phyloP scores from a whole-genome alignment of 208 protist species.

The Naegleria lovaniensis region DNA sequence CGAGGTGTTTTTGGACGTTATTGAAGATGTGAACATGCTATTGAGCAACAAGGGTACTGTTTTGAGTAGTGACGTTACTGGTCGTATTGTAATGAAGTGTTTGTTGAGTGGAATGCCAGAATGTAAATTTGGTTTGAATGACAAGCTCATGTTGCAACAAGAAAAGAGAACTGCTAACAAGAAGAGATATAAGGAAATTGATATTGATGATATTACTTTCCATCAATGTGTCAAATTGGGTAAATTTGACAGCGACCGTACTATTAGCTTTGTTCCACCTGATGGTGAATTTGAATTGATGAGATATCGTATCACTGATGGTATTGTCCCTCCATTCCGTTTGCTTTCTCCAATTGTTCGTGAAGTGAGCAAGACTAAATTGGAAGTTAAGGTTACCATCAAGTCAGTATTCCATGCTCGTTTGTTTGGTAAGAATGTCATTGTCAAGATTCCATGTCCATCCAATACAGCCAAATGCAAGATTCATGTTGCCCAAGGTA shows the following conservation, averaged over 20 bases:
- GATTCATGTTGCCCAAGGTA: slow-evolving; percentile 66
- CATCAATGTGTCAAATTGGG: slow-evolving; percentile 94
- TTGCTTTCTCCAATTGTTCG: slow-evolving; percentile 73
- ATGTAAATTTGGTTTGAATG: slow-evolving; percentile 91
- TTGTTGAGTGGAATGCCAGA: slow-evolving; percentile 96
- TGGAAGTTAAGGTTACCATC: slow-evolving; percentile 50
- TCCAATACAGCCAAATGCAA: slow-evolving; percentile 78
- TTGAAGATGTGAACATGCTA: slow-evolving; percentile 91
- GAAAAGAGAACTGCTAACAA: slow-evolving; percentile 34
- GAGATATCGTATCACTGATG: slow-evolving; percentile 83
- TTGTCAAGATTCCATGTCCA: slow-evolving; percentile 77
- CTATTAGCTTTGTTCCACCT: slow-evolving; percentile 80
- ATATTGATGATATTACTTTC: slow-evolving; percentile 88
- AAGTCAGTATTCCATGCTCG: neutral
- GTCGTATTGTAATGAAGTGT: slow-evolving; percentile 86
- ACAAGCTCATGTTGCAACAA: slow-evolving; percentile 77
- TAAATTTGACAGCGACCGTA: slow-evolving; percentile 82
- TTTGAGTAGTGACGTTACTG: slow-evolving; percentile 81
- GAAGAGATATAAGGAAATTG: slow-evolving; percentile 44
- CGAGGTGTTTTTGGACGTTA: slow-evolving; percentile 96
- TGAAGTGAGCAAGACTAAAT: slow-evolving; percentile 81
- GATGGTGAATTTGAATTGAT: slow-evolving; percentile 96
- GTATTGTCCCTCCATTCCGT: slow-evolving; percentile 84
- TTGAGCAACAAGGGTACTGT: slow-evolving; percentile 79
- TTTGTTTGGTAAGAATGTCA: slow-evolving; percentile 40